Evolutionary conservation across 2,329 filamentous ascomycete genomes (phyloP).

Genomic region (Paramyrothecium roridum): DNA sequence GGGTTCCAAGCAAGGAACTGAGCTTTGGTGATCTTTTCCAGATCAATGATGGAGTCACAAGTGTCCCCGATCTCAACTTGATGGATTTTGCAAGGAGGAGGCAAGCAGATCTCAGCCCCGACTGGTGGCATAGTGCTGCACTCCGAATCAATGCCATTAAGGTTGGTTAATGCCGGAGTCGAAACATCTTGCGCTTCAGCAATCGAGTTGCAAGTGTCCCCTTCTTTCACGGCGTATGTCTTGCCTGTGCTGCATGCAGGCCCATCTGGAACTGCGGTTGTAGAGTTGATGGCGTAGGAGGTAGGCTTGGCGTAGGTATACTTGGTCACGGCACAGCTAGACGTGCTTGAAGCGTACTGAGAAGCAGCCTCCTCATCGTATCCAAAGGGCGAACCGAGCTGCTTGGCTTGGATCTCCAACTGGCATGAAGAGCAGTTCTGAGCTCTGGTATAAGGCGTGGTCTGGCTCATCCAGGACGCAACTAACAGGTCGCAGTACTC

Average conservation of each 20-base stretch:
- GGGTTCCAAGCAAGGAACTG: constrained; percentile 1
- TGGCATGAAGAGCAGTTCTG: neutral
- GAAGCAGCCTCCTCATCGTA: neutral
- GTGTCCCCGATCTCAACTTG: neutral
- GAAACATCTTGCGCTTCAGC: neutral
- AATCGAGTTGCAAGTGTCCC: neutral
- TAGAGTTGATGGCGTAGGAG: neutral
- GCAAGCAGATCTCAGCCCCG: neutral
- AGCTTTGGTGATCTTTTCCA: neutral
- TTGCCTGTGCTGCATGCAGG: neutral
- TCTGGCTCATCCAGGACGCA: neutral
- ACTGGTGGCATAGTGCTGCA: neutral
- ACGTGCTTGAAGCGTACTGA: neutral
- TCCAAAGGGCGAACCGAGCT: neutral
- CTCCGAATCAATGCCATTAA: neutral
- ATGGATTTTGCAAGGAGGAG: neutral
- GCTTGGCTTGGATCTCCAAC: neutral
- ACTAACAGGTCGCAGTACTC: neutral
- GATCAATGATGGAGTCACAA: neutral
- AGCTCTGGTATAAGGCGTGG: neutral
- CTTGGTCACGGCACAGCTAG: neutral
- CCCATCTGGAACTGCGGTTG: neutral
- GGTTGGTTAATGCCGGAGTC: neutral
- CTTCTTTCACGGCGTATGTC: neutral
- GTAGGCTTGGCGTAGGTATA: neutral